Evolutionary conservation across 2,329 filamentous ascomycete species (phyloP), one percentile per base, ranked within the genome.

Genomic region (Trichoderma koningiopsis): DNA sequence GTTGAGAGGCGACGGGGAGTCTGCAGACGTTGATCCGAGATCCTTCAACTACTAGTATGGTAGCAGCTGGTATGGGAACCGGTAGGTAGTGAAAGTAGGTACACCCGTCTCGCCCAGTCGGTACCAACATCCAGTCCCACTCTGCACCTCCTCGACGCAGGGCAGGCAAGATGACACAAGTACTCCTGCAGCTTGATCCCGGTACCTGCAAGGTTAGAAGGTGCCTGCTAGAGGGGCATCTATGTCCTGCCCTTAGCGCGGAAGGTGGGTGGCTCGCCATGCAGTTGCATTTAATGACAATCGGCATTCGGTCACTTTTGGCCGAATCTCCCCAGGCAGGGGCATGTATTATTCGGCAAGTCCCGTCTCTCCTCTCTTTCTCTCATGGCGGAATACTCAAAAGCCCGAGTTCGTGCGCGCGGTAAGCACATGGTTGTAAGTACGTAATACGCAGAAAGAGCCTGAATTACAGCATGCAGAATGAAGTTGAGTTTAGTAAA

Each of bases 251-350:
- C 52, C 64, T 59, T 59, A 67, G 55, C 64, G 31, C 37, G 40
- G 64, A 67, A 67, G 64, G 64, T 59, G 55, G 24, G 63, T 67
- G 55, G 27, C 29, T 35, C 27, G 64, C 37, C n/a, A 59, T 37
- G 64, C 55, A 59, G 64, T 24, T 67, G 64, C 64, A 29, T 67
- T 29, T 52, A 59, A 59, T 67, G 53, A 67, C 49, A 37, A 29
- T 59, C 22, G 29, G 40, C 55, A 37, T 27, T 66, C 37, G 29
- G 63, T 29, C 63, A 49, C 29, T 22, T 31, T 47, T 58, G 53
- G 61, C 63, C 13, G 43, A 40, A 59, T 29, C 35, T 27, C 57
- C 31, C 31, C 29, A 35, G 31, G 19, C 55, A 57, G 62, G 62
- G 40, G 35, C 14, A 43, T n/a, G 10, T 24, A 57, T 57, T 33